Evolutionary conservation across 2,329 filamentous ascomycete species (phyloP).

Genomic region (Paramyrothecium sp.): DNA sequence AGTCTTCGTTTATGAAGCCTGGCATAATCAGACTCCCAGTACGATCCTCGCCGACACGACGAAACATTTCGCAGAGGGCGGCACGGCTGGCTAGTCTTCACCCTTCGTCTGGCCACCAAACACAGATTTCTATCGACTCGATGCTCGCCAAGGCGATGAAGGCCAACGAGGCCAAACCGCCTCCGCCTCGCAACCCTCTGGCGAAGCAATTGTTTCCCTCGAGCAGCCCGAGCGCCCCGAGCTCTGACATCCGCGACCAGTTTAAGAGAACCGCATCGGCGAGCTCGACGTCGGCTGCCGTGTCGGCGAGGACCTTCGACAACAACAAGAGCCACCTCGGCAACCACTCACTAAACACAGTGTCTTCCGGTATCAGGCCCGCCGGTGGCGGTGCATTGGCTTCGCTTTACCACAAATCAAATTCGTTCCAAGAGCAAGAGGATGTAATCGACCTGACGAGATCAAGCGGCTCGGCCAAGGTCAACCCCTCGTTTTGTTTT

Average conservation of each 20-base stretch:
- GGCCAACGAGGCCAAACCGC: constrained; percentile 34
- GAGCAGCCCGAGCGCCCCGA: constrained; percentile 46
- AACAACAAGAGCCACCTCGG: constrained; percentile 21
- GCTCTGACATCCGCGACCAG: constrained; percentile 49
- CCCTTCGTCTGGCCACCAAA: constrained; percentile 6
- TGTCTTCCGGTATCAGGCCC: constrained; percentile 16
- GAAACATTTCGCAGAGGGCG: constrained; percentile 20
- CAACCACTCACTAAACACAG: constrained; percentile 30
- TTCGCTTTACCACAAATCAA: constrained; percentile 42
- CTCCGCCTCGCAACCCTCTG: constrained; percentile 31
- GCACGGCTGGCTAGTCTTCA: constrained; percentile 21
- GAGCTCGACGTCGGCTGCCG: constrained; percentile 29
- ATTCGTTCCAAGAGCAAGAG: constrained; percentile 41
- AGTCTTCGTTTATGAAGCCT: constrained; percentile 31
- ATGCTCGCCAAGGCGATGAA: constrained; percentile 37
- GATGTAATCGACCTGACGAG: constrained; percentile 32
- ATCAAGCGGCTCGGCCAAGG: constrained; percentile 22
- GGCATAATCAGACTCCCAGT: constrained; percentile 25
- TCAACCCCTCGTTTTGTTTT: constrained; percentile 52
- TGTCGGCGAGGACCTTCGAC: constrained; percentile 37
- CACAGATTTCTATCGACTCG: constrained; percentile 16
- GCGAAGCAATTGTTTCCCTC: constrained; percentile 57
- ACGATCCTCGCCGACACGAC: constrained; percentile 35
- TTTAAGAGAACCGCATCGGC: constrained; percentile 43
- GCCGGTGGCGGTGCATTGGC: constrained; percentile 27